Evolutionary conservation across 2,329 filamentous ascomycete genomes (phyloP), one percentile per base, ranked within the genome.

Genomic region (Xylaria hypoxylon): DNA sequence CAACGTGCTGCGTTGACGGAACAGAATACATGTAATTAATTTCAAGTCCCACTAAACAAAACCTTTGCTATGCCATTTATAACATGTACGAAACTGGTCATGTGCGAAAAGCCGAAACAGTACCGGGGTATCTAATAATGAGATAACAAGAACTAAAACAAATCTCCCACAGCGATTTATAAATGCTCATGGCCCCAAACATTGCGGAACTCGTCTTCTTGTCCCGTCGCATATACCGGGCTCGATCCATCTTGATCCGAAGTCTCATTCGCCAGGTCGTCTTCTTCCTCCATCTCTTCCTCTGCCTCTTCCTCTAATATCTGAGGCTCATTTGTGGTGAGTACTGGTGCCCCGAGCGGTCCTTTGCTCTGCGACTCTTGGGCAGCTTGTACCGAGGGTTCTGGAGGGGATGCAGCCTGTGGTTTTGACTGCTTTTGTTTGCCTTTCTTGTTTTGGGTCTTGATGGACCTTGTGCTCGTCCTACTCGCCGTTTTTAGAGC

Each of bases 201-300:
- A 68, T 75, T 76, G 24, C 71, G 72, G 59, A 73, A 73, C 28
- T 76, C 74, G 11, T 75, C 74, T 52, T 75, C 73, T 28, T 74
- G 67, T 13, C 70, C 72, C 6, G 72, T 68, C 38, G 67, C 57
- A 53, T 73, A 75, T 56, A 73, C 11, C 6, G 73, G 71, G 48
- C 70, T 73, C 11, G 62, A 57, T 35, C 55, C 68, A 15, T 69
- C 65, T 44, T 62, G 62, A 42, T 65, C 67, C 3, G 73, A 62
- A 8, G 62, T 59, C 5, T 64, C 57, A 15, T 77, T 75, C 13
- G 70, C 70, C 3, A 71, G 47, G 11, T 75, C 74, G 26, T 77
- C 76, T 62, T 77, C 75, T 45, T 77, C 76, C n/a, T n/a, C n/a
- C n/a, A n/a, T n/a, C 26, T 77, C 76, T 62, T 77, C 75, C 48